phyloP scores from a whole-genome alignment of 768 basidiomycete genomes.

The Cubamyces lactineus region DNA sequence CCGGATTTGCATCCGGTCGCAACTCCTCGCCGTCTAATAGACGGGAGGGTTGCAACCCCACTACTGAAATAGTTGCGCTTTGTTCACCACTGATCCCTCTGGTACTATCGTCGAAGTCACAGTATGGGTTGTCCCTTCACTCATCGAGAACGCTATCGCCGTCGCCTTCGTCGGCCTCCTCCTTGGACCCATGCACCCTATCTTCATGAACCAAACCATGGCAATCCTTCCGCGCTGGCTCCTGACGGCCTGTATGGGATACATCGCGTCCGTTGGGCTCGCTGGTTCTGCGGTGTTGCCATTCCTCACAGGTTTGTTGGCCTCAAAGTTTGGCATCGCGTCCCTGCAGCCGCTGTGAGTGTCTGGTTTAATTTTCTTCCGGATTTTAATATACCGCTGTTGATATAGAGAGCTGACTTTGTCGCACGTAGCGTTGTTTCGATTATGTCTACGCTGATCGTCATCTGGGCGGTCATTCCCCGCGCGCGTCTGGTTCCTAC shows the following conservation, averaged over 20 bases:
- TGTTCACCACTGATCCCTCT: no score
- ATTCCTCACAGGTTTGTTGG: conserved; percentile 72
- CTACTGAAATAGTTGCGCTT: neutral
- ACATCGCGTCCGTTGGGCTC: conserved; percentile 52
- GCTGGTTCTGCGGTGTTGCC: conserved; percentile 74
- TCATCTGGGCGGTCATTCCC: conserved; percentile 64
- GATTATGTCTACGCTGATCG: conserved; percentile 62
- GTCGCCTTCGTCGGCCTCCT: conserved; percentile 40
- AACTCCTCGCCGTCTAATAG: no score
- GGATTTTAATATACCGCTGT: no score
- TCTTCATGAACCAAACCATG: conserved; percentile 69
- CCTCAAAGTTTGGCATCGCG: conserved; percentile 61
- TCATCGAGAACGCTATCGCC: conserved; percentile 55
- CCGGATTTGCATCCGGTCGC: no score
- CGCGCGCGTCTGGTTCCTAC: conserved; percentile 20
- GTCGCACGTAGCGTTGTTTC: conserved; percentile 47
- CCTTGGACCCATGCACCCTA: conserved; percentile 56
- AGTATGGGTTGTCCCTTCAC: conserved; percentile 56
- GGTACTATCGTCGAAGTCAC: conserved; percentile 30
- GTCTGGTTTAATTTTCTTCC: no score
- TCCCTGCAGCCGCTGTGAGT: conserved; percentile 66
- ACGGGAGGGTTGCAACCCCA: neutral
- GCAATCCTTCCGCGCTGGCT: conserved; percentile 73
- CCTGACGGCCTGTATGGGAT: conserved; percentile 54
- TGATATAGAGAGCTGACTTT: neutral